Percentiles rank a stretch among this genome's conserved stretches.
phyloP scores from a whole-genome alignment of 176 grass and related monocot genomes.

The Olyra latifolia region DNA sequence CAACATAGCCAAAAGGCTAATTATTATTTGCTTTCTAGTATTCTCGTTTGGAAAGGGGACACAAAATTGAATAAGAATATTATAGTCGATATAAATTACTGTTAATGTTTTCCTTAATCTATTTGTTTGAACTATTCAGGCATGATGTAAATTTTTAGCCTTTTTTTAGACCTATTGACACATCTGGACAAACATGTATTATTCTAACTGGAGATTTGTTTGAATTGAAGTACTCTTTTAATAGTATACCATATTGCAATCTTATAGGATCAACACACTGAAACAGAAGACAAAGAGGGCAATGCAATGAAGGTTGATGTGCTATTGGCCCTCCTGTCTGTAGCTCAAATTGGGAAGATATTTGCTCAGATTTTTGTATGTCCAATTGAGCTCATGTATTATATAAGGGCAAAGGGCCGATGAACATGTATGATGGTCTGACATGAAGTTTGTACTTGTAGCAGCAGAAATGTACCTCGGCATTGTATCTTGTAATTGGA shows the following conservation, averaged over 20 bases:
- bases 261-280: slow-evolving; percentile 40
- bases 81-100: slow-evolving; percentile 3
- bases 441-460: too few relatives aligned
- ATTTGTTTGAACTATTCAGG: background rate
- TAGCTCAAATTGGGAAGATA: too few relatives aligned
- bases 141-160: background rate
- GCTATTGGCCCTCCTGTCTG: too few relatives aligned
- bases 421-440: too few relatives aligned
- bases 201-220: background rate
- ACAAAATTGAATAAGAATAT: background rate
- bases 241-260: slow-evolving; percentile 5
- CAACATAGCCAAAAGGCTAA: background rate
- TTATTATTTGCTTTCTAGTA: background rate
- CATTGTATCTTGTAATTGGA: too few relatives aligned
- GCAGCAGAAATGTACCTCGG: too few relatives aligned
- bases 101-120: background rate
- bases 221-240: background rate
- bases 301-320: slow-evolving; percentile 33
- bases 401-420: too few relatives aligned
- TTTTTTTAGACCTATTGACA: background rate
- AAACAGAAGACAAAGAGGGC: slow-evolving; percentile 29
- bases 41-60: background rate
- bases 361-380: too few relatives aligned
- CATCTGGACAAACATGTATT: background rate
- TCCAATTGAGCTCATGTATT: too few relatives aligned